phyloP scores from a whole-genome alignment of 2,329 filamentous ascomycete genomes.

The Aaosphaeria pasadenensis region DNA sequence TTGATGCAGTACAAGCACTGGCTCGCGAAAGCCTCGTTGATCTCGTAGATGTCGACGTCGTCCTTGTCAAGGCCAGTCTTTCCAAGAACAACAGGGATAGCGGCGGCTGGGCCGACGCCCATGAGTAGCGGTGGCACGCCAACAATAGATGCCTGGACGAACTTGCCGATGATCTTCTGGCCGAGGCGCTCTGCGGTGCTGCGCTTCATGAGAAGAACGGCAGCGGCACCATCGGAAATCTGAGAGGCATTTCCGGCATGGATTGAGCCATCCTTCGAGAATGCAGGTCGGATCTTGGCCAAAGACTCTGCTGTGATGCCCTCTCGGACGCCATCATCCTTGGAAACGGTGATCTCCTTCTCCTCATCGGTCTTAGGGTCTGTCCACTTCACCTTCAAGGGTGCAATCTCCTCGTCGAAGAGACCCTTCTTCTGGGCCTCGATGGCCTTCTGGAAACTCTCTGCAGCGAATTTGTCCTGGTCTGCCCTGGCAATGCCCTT shows the following conservation, averaged over 20 bases:
- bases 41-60: constrained; percentile 96
- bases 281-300: constrained; percentile 86
- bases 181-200: constrained; percentile 84
- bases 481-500: constrained; percentile 65
- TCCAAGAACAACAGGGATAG: constrained; percentile 86
- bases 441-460: constrained; percentile 85
- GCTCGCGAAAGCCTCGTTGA: constrained; percentile 97
- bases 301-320: constrained; percentile 86
- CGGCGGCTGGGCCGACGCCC: constrained; percentile 93
- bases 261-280: constrained; percentile 87
- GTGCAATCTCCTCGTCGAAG: constrained; percentile 87
- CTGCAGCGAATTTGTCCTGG: constrained; percentile 93
- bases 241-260: constrained; percentile 96
- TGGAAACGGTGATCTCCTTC: constrained; percentile 76
- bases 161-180: constrained; percentile 90
- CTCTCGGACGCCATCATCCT: constrained; percentile 82
- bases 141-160: constrained; percentile 77
- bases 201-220: constrained; percentile 93
- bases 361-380: constrained; percentile 88
- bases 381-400: constrained; percentile 80
- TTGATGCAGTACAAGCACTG: constrained; percentile 94
- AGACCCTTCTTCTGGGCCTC: constrained; percentile 84
- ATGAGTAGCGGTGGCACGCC: constrained; percentile 92
- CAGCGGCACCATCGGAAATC: constrained; percentile 90
- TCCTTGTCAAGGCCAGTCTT: constrained; percentile 79